phyloP scores from a whole-genome alignment of 2,329 filamentous ascomycete genomes.

The Penicillium sp. region DNA sequence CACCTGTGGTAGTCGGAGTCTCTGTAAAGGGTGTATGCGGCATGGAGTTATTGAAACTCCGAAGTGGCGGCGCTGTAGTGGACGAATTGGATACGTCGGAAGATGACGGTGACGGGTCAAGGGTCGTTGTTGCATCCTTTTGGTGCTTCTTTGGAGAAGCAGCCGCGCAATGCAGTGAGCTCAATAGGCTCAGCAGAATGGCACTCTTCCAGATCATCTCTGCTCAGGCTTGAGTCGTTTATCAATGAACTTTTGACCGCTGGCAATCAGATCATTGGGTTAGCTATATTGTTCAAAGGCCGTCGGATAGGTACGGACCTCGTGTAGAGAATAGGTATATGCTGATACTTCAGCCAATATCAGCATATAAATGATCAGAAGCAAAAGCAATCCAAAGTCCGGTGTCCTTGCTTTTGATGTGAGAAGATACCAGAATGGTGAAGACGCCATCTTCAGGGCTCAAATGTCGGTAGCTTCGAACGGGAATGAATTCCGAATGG shows the following conservation, averaged over 20 bases:
- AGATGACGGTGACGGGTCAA: background rate
- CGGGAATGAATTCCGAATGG: slow-evolving; percentile 4
- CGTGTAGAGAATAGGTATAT: background rate
- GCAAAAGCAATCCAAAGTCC: background rate
- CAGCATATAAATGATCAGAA: background rate
- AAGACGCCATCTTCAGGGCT: background rate
- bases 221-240: background rate
- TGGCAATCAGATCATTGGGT: background rate
- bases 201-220: slow-evolving; percentile 14
- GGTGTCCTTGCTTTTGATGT: background rate
- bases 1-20: slow-evolving; percentile 60
- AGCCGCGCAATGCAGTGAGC: slow-evolving; percentile 12
- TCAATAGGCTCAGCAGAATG: slow-evolving; percentile 12
- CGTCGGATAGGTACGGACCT: background rate
- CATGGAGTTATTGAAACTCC: slow-evolving; percentile 46
- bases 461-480: background rate
- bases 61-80: slow-evolving; percentile 29
- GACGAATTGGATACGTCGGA: background rate
- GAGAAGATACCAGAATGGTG: background rate
- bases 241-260: background rate
- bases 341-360: background rate
- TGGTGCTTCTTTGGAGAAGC: slow-evolving; percentile 13
- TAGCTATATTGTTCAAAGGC: background rate
- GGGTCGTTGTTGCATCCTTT: background rate
- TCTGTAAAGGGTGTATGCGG: slow-evolving; percentile 63